Percentiles rank a stretch among this genome's conserved stretches.
Conservation (phyloP, 257 asterid species). For the Nicotiana benthamiana region DNA sequence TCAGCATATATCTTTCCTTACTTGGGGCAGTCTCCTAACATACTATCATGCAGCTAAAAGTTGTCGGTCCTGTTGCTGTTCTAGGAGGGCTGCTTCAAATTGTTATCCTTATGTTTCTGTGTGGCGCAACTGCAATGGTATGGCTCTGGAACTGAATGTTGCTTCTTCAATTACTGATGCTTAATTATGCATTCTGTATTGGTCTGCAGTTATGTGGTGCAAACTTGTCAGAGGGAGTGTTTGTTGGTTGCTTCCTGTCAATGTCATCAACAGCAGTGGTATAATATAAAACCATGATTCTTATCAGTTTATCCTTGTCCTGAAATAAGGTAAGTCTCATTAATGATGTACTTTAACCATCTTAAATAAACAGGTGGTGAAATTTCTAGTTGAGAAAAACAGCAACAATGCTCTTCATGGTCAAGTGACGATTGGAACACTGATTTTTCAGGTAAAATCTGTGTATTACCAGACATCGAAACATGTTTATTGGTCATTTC, state of each 20-base stretch:
- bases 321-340: slow-evolving; percentile 11
- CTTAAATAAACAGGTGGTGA: slow-evolving; percentile 55
- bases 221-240: slow-evolving; percentile 81
- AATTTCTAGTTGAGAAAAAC: slow-evolving; percentile 77
- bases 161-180: background rate
- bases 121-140: slow-evolving; percentile 74
- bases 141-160: slow-evolving; percentile 10
- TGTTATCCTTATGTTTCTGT: slow-evolving; percentile 52
- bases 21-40: slow-evolving; percentile 17
- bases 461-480: background rate
- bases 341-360: background rate
- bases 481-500: background rate
- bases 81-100: slow-evolving; percentile 90
- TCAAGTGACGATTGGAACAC: slow-evolving; percentile 95
- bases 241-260: slow-evolving; percentile 89
- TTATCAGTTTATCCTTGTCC: background rate
- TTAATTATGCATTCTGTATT: slow-evolving; percentile 4
- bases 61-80: slow-evolving; percentile 94
- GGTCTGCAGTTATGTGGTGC: slow-evolving; percentile 77
- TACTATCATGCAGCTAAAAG: slow-evolving; percentile 62
- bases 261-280: slow-evolving; percentile 99
- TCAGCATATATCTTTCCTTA: background rate
- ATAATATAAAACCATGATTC: slow-evolving; percentile 9
- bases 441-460: slow-evolving; percentile 74
- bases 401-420: slow-evolving; percentile 69